Evolutionary conservation across 331 rosid species (phyloP).

Genomic region (Malus hybrid): DNA sequence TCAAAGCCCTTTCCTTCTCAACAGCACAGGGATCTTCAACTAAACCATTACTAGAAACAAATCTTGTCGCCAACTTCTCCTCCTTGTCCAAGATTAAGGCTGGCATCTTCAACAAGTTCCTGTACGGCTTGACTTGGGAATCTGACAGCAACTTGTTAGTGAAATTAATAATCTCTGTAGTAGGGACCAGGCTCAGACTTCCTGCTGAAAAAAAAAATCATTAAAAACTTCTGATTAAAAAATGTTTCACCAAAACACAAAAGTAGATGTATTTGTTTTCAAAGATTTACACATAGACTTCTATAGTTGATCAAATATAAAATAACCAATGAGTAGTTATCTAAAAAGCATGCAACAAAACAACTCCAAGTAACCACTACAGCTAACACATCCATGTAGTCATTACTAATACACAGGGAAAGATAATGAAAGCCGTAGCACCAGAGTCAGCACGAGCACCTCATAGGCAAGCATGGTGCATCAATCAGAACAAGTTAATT

Average conservation of each 20-base stretch:
- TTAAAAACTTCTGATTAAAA: background rate
- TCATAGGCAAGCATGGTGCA: background rate
- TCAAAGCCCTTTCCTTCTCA: conserved; percentile 74
- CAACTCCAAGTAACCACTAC: background rate
- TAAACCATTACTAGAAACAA: conserved; percentile 69
- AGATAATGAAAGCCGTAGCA: background rate
- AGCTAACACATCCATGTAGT: no score
- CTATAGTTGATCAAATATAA: background rate
- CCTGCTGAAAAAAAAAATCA: conserved; percentile 36
- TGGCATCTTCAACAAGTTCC: conserved; percentile 80
- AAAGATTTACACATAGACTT: background rate
- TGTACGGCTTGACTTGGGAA: conserved; percentile 42
- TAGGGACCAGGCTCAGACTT: conserved; percentile 52
- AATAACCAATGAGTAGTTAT: background rate
- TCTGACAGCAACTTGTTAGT: conserved; percentile 65
- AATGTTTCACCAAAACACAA: background rate
- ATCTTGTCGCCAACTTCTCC: conserved; percentile 58
- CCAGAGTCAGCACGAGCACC: background rate
- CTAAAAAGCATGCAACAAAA: background rate
- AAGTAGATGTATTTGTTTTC: background rate
- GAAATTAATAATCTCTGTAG: conserved; percentile 42
- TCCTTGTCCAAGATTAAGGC: conserved; percentile 70
- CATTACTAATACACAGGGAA: background rate
- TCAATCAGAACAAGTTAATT: background rate
- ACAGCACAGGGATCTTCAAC: conserved; percentile 80